Base-by-base conservation (phyloP, 163 green algal genomes). In the Smithsoniella earleae region DNA sequence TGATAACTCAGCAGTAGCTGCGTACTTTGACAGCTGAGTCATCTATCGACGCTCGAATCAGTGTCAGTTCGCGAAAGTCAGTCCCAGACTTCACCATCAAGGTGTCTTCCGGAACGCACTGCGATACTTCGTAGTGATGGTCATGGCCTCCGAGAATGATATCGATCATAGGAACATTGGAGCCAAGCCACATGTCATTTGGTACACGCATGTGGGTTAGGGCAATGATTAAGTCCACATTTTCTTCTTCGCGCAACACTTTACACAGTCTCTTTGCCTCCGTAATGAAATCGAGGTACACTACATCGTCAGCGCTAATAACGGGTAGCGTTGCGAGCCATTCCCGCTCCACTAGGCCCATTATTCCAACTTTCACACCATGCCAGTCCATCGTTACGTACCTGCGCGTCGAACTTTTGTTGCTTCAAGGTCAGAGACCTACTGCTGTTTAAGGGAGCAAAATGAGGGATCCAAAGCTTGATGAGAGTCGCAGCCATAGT, bases 151-250 rank as follows among this genome's bases (percentile, higher is more conserved):
- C 88, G 45, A 93, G 78, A 3, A 94, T 73, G 3, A 89, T 63
- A 73, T 93, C 79, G 25, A 93, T 86, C 28, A 86, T 87, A 0
- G 74, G 74, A 31, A 87, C 83, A 33, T 83, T 49, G 3, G 76
- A 62, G 0, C 81, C 82, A 58, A 94, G 77, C 66, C 76, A 40
- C 2, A 83, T 38, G 74, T 94, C 88, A 73, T 92, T 92, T 38
- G 84, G 84, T 16, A 81, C 79, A n/a, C 88, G 78, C 86, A 94
- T 91, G 77, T 94, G 88, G 1, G 88, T 94, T 13, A 94, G 74
- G 13, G 88, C 88, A 1, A 94, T 74, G 5, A 94, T 75, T 13
- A 91, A 34, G 76, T 91, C 88, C 0, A 77, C 87, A 1, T 85
- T 88, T 38, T 82, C 40, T 0, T 40, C 75, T 76, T 86, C 82